These are phyloP conservation scores for Cystobasidium slooffiae DNA, from an alignment of 1,284 basidiomycete species.

Conservation along the genomic window DNA sequence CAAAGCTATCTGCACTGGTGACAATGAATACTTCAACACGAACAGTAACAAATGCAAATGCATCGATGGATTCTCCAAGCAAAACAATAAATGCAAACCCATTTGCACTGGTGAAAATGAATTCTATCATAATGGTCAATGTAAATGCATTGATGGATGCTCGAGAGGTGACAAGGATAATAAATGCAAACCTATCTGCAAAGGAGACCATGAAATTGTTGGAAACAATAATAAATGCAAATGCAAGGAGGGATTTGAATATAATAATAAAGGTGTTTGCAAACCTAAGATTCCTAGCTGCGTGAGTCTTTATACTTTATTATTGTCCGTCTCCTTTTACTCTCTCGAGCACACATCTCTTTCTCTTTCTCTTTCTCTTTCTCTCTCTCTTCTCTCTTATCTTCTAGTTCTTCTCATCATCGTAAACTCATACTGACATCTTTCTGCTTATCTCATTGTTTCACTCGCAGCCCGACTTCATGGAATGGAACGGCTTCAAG, in stretches of 20 bases:
- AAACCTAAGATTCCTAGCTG: background rate
- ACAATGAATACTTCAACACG: background rate
- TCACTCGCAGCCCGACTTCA: constrained; percentile 1
- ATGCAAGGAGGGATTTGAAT: background rate
- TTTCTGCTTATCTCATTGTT: background rate
- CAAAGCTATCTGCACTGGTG: background rate
- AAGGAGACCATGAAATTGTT: background rate
- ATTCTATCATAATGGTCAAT: background rate
- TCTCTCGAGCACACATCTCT: background rate
- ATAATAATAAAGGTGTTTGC: background rate
- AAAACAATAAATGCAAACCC: background rate
- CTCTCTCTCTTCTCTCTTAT: too few species aligned
- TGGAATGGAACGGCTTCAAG: constrained; percentile 32
- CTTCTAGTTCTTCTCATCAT: too few species aligned
- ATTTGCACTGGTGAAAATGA: background rate
- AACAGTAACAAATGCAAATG: constrained; percentile 6
- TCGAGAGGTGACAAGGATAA: constrained; percentile 12
- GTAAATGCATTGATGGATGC: constrained; percentile 1
- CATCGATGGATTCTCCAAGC: background rate
- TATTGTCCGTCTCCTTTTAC: background rate
- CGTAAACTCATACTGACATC: background rate
- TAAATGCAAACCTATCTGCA: constrained; percentile 6
- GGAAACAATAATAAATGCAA: background rate
- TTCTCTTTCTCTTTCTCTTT: background rate
- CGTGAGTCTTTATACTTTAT: background rate